These are phyloP conservation scores for Sporobolomyces pararoseus DNA, from an alignment of 768 basidiomycete species.

Conservation along the genomic window DNA sequence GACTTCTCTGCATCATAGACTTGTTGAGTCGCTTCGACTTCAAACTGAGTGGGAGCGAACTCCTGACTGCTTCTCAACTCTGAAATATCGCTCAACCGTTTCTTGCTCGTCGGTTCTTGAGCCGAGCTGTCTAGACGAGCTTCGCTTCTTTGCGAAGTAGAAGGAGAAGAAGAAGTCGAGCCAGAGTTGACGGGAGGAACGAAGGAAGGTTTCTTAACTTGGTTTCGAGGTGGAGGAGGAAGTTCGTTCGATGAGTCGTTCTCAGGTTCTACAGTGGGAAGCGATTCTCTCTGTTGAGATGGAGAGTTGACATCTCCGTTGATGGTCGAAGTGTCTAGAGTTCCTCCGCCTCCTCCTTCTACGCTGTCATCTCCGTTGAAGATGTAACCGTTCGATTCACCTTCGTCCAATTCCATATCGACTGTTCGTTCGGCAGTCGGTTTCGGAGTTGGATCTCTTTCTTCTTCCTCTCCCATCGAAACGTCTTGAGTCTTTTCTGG, in stretches of 20 bases:
- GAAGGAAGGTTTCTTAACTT: neutral
- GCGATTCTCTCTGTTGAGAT: neutral
- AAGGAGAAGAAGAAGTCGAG: neutral
- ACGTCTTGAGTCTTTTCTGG: neutral
- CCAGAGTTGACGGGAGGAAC: neutral
- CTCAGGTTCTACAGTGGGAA: neutral
- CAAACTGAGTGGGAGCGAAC: slow-evolving; percentile 22
- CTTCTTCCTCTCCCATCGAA: neutral
- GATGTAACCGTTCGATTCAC: neutral
- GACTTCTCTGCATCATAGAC: slow-evolving; percentile 27
- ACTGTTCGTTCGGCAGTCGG: slow-evolving; percentile 11
- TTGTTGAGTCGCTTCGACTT: slow-evolving; percentile 27
- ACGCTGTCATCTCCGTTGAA: too few species aligned
- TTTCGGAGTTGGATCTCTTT: slow-evolving; percentile 1
- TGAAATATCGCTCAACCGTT: slow-evolving; percentile 30
- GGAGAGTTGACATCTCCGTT: neutral
- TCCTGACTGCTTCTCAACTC: slow-evolving; percentile 20
- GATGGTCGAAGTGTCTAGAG: slow-evolving; percentile 4
- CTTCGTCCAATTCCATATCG: slow-evolving; percentile 15
- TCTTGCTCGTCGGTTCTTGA: neutral
- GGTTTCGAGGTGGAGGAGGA: neutral
- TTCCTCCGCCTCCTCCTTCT: neutral
- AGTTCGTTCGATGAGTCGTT: neutral
- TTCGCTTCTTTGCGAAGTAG: neutral
- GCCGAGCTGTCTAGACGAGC: slow-evolving; percentile 1